These are phyloP conservation scores for Lactarius trivialis DNA, from an alignment of 768 basidiomycete species.

Conservation along the genomic window DNA sequence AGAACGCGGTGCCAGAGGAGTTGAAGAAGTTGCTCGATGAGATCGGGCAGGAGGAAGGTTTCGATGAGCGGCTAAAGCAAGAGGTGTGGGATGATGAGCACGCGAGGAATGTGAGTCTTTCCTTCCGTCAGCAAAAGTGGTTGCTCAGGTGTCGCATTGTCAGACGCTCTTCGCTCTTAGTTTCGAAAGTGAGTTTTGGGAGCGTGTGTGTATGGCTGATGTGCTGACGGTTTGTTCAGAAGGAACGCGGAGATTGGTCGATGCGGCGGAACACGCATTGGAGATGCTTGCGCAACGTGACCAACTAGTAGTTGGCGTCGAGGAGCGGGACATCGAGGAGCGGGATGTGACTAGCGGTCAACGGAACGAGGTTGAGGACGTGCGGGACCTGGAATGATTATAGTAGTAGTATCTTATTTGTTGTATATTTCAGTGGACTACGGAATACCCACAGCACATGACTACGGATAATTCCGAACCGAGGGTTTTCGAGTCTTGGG, in stretches of 20 bases:
- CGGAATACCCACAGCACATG: background rate
- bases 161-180: conserved; percentile 41
- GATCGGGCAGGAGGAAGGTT: conserved; percentile 30
- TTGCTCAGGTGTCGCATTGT: background rate
- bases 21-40: conserved; percentile 38
- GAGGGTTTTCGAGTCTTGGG: too few species aligned
- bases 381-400: too few species aligned
- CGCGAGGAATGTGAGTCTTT: conserved; percentile 35
- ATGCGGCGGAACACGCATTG: conserved; percentile 32
- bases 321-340: background rate
- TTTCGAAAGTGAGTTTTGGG: conserved; percentile 38
- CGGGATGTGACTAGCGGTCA: background rate
- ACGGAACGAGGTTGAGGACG: background rate
- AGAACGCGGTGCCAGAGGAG: conserved; percentile 23
- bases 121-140: background rate
- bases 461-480: conserved; percentile 3
- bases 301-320: conserved; percentile 13
- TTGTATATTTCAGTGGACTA: background rate
- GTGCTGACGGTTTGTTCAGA: conserved; percentile 24
- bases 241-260: conserved; percentile 30
- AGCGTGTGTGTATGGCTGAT: background rate
- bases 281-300: conserved; percentile 31
- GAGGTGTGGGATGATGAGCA: conserved; percentile 41
- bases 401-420: background rate
- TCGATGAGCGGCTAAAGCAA: conserved; percentile 31